phyloP scores from a whole-genome alignment of 495 filamentous ascomycete genomes.

The Astrocystis sublimbata region DNA sequence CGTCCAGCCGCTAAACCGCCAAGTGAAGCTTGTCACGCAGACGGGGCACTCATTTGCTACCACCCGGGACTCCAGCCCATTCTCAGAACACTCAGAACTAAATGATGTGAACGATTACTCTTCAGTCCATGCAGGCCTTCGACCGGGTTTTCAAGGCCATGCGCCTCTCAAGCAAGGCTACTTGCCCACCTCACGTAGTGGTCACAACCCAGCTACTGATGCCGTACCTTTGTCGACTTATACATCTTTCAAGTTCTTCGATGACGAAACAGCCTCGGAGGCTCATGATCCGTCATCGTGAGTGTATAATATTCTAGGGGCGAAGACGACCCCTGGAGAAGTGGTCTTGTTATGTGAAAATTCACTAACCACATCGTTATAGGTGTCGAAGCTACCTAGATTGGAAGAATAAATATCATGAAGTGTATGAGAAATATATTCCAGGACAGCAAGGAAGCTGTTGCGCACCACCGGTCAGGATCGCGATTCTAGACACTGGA shows the following conservation, averaged over 20 bases:
- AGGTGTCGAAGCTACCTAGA: not conserved
- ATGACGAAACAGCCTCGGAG: not conserved
- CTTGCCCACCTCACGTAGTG: not conserved
- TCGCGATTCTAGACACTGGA: slow-evolving; percentile 26
- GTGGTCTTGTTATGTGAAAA: no score
- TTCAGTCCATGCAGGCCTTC: not conserved
- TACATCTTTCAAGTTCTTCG: not conserved
- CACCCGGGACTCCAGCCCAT: not conserved
- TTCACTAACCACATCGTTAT: not conserved
- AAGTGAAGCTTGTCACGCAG: not conserved
- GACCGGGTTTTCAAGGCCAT: not conserved
- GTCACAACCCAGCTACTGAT: not conserved
- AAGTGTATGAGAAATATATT: slow-evolving; percentile 5
- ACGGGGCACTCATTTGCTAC: not conserved
- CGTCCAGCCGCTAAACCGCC: not conserved
- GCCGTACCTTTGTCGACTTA: not conserved
- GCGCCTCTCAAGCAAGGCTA: not conserved
- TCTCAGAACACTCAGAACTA: not conserved
- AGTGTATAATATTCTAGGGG: no score
- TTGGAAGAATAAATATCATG: slow-evolving; percentile 1
- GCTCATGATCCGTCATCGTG: not conserved
- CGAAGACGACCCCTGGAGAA: no score
- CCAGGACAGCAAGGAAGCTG: not conserved
- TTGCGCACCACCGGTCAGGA: slow-evolving; percentile 9
- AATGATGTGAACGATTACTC: not conserved